These are phyloP conservation scores for Pythium insidiosum DNA, from an alignment of 352 stramenopile species.

Conservation along the genomic window DNA sequence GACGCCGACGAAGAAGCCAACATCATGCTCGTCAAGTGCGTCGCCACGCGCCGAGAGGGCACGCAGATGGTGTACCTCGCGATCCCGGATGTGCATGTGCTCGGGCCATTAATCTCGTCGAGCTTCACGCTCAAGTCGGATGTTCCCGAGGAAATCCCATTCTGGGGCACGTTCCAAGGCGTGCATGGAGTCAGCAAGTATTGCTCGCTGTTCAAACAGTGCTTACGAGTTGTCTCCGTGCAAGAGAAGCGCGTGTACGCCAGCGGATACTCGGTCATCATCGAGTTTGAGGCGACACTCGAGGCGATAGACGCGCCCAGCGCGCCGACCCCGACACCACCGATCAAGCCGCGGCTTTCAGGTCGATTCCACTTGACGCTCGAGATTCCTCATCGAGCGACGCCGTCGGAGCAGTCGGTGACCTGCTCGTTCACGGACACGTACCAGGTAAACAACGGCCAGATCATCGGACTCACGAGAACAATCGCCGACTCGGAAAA, in stretches of 20 bases:
- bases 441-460: conserved; percentile 61
- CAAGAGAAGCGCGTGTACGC: conserved; percentile 58
- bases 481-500: conserved; percentile 79
- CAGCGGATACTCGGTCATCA: conserved; percentile 67
- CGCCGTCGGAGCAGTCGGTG: conserved; percentile 22
- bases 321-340: conserved; percentile 6
- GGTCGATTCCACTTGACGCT: conserved; percentile 16
- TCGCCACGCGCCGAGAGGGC: conserved; percentile 40
- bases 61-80: conserved; percentile 33
- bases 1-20: conserved; percentile 58
- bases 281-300: conserved; percentile 69
- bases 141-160: conserved; percentile 70
- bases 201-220: conserved; percentile 54
- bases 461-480: conserved; percentile 70
- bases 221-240: conserved; percentile 43
- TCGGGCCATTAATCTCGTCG: conserved; percentile 41
- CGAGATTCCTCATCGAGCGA: conserved; percentile 3
- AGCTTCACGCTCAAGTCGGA: conserved; percentile 75
- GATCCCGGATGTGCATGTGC: conserved; percentile 48
- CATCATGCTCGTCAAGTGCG: conserved; percentile 48
- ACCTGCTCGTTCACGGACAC: conserved; percentile 69
- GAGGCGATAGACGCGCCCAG: conserved; percentile 22
- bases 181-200: conserved; percentile 61
- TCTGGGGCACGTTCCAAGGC: conserved; percentile 71
- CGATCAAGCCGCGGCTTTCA: not conserved